These are phyloP conservation scores for Hansenula lynferdii DNA, from an alignment of 1,139 yeast species.

Conservation along the genomic window DNA sequence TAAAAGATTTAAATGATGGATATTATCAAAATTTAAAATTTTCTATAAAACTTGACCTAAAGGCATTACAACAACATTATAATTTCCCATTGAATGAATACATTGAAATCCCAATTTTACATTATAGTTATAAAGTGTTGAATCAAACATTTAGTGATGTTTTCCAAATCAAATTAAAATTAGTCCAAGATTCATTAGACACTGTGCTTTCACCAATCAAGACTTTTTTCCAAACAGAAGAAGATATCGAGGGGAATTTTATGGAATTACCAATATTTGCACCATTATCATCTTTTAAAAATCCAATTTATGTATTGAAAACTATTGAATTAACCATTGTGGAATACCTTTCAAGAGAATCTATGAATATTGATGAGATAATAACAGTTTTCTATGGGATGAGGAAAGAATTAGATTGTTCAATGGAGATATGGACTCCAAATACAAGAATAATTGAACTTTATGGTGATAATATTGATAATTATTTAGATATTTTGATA, in stretches of 20 bases:
- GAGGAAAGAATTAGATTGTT: neutral
- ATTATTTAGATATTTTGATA: neutral
- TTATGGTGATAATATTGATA: neutral
- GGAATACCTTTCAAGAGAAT: conserved; percentile 17
- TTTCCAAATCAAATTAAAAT: conserved; percentile 7
- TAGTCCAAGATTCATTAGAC: conserved; percentile 1
- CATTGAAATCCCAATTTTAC: conserved; percentile 13
- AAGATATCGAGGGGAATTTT: neutral
- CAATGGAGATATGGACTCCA: neutral
- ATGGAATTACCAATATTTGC: conserved; percentile 26
- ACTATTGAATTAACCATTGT: conserved; percentile 31
- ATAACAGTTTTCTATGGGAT: neutral
- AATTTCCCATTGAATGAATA: conserved; percentile 5
- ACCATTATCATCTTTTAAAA: conserved; percentile 31
- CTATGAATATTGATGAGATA: neutral
- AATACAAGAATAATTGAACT: neutral
- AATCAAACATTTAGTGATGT: conserved; percentile 1
- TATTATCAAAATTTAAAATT: conserved; percentile 12
- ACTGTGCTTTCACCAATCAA: neutral
- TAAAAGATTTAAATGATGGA: conserved; percentile 19
- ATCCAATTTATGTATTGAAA: conserved; percentile 29
- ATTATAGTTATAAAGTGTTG: conserved; percentile 5
- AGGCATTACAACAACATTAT: conserved; percentile 1
- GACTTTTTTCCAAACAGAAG: neutral
- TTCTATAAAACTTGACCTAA: conserved; percentile 11